Evolutionary conservation across 2,329 filamentous ascomycete genomes (phyloP).

Genomic region (Pseudogymnoascus verrucosus): DNA sequence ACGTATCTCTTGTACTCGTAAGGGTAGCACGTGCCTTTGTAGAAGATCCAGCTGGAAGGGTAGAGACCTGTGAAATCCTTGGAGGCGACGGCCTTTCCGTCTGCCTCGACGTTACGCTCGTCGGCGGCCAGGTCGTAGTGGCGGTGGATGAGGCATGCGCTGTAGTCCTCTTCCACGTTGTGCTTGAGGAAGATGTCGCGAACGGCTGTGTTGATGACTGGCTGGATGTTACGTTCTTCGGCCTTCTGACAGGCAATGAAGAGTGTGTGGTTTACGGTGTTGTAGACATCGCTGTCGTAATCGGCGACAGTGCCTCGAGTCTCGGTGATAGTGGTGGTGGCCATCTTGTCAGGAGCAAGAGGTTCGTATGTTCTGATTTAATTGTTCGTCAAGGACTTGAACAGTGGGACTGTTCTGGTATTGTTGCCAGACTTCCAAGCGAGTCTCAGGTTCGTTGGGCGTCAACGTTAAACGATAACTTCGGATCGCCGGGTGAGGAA

Average conservation of each 20-base stretch:
- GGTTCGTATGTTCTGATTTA: background rate
- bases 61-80: background rate
- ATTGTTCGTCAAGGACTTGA: background rate
- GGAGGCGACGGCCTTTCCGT: background rate
- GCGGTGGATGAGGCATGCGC: background rate
- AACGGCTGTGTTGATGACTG: background rate
- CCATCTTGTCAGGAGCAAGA: background rate
- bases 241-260: background rate
- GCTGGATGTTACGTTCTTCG: background rate
- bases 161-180: background rate
- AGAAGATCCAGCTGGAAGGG: background rate
- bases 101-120: background rate
- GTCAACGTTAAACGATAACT: background rate
- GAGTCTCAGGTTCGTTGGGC: background rate
- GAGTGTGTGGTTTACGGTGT: background rate
- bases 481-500: background rate
- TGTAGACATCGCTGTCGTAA: background rate
- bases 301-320: background rate
- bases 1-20: slow-evolving; percentile 1
- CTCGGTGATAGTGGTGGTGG: background rate
- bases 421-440: background rate
- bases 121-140: background rate
- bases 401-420: background rate
- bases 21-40: background rate
- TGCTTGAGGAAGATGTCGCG: slow-evolving; percentile 1